Conservation (phyloP, 805 yeast species). For the Zygoascus flipseniorum region DNA sequence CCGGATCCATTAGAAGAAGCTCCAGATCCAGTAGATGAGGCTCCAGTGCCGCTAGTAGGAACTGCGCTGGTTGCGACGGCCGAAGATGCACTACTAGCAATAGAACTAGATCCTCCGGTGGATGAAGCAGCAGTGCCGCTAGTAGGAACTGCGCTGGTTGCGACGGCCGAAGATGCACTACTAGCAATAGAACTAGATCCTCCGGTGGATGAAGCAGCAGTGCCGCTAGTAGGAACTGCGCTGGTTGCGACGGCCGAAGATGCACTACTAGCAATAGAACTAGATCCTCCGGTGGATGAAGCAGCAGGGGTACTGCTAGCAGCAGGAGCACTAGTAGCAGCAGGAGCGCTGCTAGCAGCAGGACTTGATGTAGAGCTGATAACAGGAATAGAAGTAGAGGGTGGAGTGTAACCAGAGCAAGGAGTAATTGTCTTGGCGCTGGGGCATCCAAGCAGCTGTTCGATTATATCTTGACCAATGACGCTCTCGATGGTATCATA, state of each 20-base stretch:
- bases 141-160: background rate
- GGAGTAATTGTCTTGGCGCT: background rate
- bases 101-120: background rate
- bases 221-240: background rate
- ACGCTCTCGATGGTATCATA: background rate
- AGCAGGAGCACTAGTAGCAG: background rate
- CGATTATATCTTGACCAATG: background rate
- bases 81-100: background rate
- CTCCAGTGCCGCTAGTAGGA: background rate
- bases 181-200: background rate
- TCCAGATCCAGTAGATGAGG: background rate
- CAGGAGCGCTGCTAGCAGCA: background rate
- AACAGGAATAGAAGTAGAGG: conserved; percentile 3
- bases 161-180: background rate
- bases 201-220: background rate
- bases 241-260: background rate
- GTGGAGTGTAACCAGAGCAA: background rate
- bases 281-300: background rate
- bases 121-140: background rate
- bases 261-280: background rate
- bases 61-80: background rate
- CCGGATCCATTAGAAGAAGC: background rate
- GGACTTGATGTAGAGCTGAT: background rate
- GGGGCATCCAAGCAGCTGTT: background rate
- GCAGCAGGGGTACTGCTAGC: conserved; percentile 2